Percentiles rank a stretch among this genome's conserved stretches.
phyloP scores from a whole-genome alignment of 1,284 basidiomycete genomes.

The Fomitopsis schrenkii region DNA sequence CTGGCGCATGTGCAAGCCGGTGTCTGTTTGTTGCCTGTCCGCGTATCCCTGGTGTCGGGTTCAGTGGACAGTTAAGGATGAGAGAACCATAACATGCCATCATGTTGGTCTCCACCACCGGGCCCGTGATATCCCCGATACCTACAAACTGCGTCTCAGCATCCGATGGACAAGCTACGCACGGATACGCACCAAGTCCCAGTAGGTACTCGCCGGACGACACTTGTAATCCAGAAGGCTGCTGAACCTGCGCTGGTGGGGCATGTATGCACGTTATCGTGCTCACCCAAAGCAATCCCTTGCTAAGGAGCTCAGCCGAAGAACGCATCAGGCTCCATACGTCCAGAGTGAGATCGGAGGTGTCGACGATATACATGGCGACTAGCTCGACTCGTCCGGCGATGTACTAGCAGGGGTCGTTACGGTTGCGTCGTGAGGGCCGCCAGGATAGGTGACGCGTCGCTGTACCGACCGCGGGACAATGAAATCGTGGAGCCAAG shows the following conservation, averaged over 20 bases:
- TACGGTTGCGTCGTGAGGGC: no score
- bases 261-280: conserved; percentile 9
- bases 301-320: conserved; percentile 19
- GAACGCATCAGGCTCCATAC: conserved; percentile 20
- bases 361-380: conserved; percentile 23
- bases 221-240: conserved; percentile 8
- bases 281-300: conserved; percentile 21
- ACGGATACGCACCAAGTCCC: conserved; percentile 44
- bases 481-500: no score
- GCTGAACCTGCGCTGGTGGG: neutral
- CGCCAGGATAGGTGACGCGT: no score
- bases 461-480: no score
- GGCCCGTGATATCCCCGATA: conserved; percentile 72
- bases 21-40: conserved; percentile 62
- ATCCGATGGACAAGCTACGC: neutral
- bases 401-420: neutral
- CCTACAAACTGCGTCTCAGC: conserved; percentile 33
- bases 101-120: conserved; percentile 76
- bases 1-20: conserved; percentile 78
- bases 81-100: conserved; percentile 40
- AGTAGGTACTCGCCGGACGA: conserved; percentile 44
- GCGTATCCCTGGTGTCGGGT: conserved; percentile 62
- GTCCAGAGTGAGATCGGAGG: conserved; percentile 17
- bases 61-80: neutral
- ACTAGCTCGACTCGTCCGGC: neutral